Evolutionary conservation across 2,329 filamentous ascomycete genomes (phyloP).

Genomic region (Exophiala mesophila): DNA sequence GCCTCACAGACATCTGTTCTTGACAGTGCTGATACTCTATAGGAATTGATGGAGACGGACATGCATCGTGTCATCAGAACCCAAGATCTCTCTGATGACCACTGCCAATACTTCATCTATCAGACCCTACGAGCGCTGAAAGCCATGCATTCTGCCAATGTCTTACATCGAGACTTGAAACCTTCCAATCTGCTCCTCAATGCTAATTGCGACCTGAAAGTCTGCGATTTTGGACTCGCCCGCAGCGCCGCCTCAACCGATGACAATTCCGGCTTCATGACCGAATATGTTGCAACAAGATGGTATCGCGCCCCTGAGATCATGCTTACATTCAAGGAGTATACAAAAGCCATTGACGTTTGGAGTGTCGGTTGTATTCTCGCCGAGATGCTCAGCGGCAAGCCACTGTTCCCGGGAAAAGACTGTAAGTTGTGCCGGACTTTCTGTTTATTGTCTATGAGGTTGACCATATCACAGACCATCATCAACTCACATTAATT

Average conservation of each 20-base stretch:
- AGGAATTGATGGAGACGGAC: slow-evolving; percentile 99
- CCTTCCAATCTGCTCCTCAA: slow-evolving; percentile 95
- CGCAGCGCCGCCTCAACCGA: slow-evolving; percentile 94
- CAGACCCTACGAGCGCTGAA: slow-evolving; percentile 96
- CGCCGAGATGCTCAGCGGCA: slow-evolving; percentile 97
- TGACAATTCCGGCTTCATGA: slow-evolving; percentile 99
- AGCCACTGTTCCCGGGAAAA: slow-evolving; percentile 96
- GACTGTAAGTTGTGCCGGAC: slow-evolving; percentile 65
- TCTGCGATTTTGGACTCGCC: slow-evolving; percentile 96
- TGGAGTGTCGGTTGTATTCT: slow-evolving; percentile 99
- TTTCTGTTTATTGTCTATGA: background rate
- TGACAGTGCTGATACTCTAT: slow-evolving; percentile 9
- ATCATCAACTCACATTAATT: slow-evolving; percentile 96
- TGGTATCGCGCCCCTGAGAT: slow-evolving; percentile 99
- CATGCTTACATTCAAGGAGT: slow-evolving; percentile 99
- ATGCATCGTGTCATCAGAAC: slow-evolving; percentile 99
- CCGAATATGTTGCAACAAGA: slow-evolving; percentile 95
- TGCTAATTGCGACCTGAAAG: slow-evolving; percentile 97
- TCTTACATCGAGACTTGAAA: slow-evolving; percentile 94
- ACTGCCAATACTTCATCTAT: slow-evolving; percentile 99
- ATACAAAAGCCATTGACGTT: slow-evolving; percentile 98
- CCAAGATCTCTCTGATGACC: slow-evolving; percentile 96
- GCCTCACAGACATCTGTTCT: background rate
- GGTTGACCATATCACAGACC: slow-evolving; percentile 54
- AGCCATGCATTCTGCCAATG: slow-evolving; percentile 98